Evolutionary conservation across 306 rosid genomes (phyloP), one percentile per base, ranked within the genome.

Genomic region (Lagenaria siceraria): DNA sequence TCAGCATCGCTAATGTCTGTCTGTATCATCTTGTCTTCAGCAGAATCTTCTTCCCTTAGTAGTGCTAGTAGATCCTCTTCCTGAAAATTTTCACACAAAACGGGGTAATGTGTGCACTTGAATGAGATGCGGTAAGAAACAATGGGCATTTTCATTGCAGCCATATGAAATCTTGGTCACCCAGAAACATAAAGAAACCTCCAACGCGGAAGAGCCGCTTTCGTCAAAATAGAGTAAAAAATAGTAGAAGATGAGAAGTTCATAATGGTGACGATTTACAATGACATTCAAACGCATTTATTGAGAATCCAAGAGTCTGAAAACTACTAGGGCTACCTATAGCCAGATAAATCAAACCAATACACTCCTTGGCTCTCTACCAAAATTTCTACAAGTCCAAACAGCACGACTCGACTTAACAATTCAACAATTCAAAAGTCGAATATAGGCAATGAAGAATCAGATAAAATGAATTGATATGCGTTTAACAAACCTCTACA

Each of bases 11-110:
- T 87, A 40, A 92, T 88, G 22, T 83, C 93, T 4, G 90, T 90
- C 43, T 90, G 99, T 60, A 96, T 74, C 86, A 83, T 78, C 84
- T 87, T 96, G 79, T 92, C 99, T 81, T 96, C 98, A 1, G 86
- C 96, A 58, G 90, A 80, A 68, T 90, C 97, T 74, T 89, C 96
- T 1, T 92, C 93, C 33, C 82, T 86, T 66, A 96, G 93, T 78
- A 96, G 79, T 43, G 84, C 87, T 72, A 89, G 55, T 69, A 96
- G 48, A 83, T 90, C 97, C 71, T 89, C 96, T 72, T 72, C 77
- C 61, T 72, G 46, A 48, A 33, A 29, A 5, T 2, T 38, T 49
- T 15, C 8, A 1, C 4, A 72, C 77, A 17, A 49, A 18, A 49
- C 8, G 5, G 6, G 3, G 58, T 25, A 46, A 70, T 68, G 53